Conservation (phyloP, 2,329 filamentous ascomycete genomes). For the Xenosphaeropsis pyriputrescens region DNA sequence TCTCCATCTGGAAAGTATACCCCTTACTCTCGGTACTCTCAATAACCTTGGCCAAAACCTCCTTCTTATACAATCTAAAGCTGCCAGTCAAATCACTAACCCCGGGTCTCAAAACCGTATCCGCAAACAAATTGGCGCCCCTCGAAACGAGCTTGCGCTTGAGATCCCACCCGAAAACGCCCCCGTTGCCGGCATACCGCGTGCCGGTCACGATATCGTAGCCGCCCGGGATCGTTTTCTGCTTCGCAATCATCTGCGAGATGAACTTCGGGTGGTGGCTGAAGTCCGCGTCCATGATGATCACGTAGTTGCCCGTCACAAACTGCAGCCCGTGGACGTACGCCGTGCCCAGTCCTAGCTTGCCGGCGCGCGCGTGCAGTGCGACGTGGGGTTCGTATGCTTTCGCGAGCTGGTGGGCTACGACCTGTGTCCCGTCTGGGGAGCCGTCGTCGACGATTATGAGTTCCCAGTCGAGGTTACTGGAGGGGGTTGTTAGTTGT, state of each 20-base stretch:
- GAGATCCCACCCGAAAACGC: slow-evolving; percentile 93
- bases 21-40: slow-evolving; percentile 86
- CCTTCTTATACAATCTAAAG: slow-evolving; percentile 89
- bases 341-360: slow-evolving; percentile 91
- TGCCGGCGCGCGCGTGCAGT: slow-evolving; percentile 80
- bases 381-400: slow-evolving; percentile 68
- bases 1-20: slow-evolving; percentile 99
- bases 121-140: slow-evolving; percentile 88
- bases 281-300: slow-evolving; percentile 99
- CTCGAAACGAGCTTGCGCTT: slow-evolving; percentile 76
- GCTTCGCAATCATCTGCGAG: slow-evolving; percentile 75
- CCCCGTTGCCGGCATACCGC: slow-evolving; percentile 76
- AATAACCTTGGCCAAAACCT: slow-evolving; percentile 81
- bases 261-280: slow-evolving; percentile 99
- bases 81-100: slow-evolving; percentile 93
- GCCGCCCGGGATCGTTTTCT: slow-evolving; percentile 45
- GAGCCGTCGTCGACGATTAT: slow-evolving; percentile 98
- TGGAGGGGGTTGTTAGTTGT: slow-evolving; percentile 20
- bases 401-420: slow-evolving; percentile 81
- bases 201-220: slow-evolving; percentile 98
- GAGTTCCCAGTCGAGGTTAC: slow-evolving; percentile 91
- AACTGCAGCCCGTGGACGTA: slow-evolving; percentile 93
- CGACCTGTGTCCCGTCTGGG: slow-evolving; percentile 83
- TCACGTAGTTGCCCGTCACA: slow-evolving; percentile 82
- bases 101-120: slow-evolving; percentile 82